These are phyloP conservation scores for Lentinula aciculospora DNA, from an alignment of 768 basidiomycete genomes.

Conservation along the genomic window DNA sequence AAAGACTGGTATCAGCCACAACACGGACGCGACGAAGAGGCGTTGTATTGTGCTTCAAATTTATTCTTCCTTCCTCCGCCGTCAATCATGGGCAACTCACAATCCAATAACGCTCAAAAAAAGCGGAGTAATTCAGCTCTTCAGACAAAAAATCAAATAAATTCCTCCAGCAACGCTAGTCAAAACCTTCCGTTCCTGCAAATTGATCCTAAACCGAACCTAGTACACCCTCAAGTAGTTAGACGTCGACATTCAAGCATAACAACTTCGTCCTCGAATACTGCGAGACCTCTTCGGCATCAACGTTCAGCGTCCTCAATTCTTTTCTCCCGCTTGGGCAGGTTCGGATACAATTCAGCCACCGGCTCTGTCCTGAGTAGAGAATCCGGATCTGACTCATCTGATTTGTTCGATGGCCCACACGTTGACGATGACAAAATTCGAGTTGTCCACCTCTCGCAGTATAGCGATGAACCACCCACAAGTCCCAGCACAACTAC, in stretches of 20 bases:
- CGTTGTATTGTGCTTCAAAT: not conserved
- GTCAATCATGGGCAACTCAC: slow-evolving; percentile 9
- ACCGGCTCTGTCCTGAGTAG: not conserved
- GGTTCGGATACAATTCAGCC: slow-evolving; percentile 18
- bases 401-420: not conserved
- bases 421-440: not conserved
- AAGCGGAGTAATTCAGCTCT: not conserved
- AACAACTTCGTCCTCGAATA: not conserved
- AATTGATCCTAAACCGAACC: slow-evolving; percentile 3
- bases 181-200: not conserved
- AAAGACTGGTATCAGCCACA: not conserved
- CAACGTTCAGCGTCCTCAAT: slow-evolving; percentile 10
- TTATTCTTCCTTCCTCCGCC: not conserved
- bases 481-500: slow-evolving; percentile 3
- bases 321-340: slow-evolving; percentile 25
- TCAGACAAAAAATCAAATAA: not conserved
- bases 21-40: not conserved
- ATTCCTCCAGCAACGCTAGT: not conserved
- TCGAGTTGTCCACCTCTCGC: not conserved
- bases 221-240: slow-evolving; percentile 7
- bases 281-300: not conserved
- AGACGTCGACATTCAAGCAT: slow-evolving; percentile 4
- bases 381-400: not conserved
- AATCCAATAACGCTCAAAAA: slow-evolving; percentile 2
- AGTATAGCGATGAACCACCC: slow-evolving; percentile 2